A percentile compares a stretch with the other conserved stretches of the same genome.
Evolutionary conservation across 2,329 filamentous ascomycete genomes (phyloP).

Genomic region (Alternaria sp.): DNA sequence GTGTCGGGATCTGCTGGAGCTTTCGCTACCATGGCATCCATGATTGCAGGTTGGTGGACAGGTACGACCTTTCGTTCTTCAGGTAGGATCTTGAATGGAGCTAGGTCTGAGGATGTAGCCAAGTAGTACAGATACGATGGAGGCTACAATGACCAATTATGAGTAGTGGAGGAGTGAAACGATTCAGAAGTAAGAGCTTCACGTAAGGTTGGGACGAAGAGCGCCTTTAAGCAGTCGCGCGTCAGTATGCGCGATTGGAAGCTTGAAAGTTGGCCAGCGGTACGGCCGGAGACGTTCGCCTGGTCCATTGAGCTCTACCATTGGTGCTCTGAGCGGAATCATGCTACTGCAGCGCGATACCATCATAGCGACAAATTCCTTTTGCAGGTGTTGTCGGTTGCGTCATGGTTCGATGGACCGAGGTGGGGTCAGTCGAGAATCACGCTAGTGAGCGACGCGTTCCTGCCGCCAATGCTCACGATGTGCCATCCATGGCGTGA

Average conservation of each 20-base stretch:
- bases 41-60: constrained; percentile 13
- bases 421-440: constrained; percentile 12
- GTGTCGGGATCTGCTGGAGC: constrained; percentile 32
- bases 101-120: not conserved
- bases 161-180: not conserved
- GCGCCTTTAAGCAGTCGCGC: constrained; percentile 13
- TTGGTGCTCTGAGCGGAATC: constrained; percentile 13
- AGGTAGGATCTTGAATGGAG: constrained; percentile 5
- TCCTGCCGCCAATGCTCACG: constrained; percentile 1
- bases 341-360: constrained; percentile 16
- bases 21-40: constrained; percentile 33
- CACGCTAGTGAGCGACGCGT: constrained; percentile 11
- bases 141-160: not conserved
- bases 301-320: constrained; percentile 20
- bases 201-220: not conserved
- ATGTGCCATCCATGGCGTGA: not conserved
- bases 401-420: constrained; percentile 16
- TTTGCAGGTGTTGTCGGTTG: constrained; percentile 14
- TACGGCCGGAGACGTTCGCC: constrained; percentile 17
- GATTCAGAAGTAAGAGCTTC: not conserved
- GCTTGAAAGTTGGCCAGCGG: constrained; percentile 8
- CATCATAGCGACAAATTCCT: constrained; percentile 27
- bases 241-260: constrained; percentile 8
- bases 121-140: not conserved
- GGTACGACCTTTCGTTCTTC: constrained; percentile 3